Evolutionary conservation across 2,329 filamentous ascomycete species (phyloP), one percentile per base, ranked within the genome.

Genomic region (Neonectria ditissima): DNA sequence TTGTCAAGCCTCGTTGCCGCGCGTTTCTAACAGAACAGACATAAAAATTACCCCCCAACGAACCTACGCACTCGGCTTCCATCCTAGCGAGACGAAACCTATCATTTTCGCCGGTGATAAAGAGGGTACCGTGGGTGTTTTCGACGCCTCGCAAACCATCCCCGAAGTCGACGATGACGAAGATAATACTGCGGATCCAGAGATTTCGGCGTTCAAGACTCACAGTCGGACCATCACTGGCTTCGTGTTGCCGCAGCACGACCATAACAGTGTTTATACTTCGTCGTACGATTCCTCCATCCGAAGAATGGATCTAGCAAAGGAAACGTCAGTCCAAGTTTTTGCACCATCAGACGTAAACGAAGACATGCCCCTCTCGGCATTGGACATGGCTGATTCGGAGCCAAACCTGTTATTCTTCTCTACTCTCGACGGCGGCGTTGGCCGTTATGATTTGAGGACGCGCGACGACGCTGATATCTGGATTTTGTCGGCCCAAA

Each of bases 21-120:
- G 13, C 26, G 14, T 41, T 20, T 50, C 32, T 70, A 20, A 64
- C 28, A 1, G 9, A 2, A 4, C 69, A 93, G 92, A 92, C 56
- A 96, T 97, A 73, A 98, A 97, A 76, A 90, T 97, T 52, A 95
- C 92, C 0, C 94, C 94, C 0, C 93, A 97, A 70, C 83, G 95
- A 56, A 87, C 97, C 14, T 99, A 98, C 74, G 86, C 92, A 0
- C 88, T 98, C 72, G 89, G 91, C 0, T 95, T 99, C 70, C 96
- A 99, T 73, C 96, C 96, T 0, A 94, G 90, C 0, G 84, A 89
- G 62, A 89, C 94, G 3, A 98, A 98, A 73, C 89, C 94, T 0
- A 83, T 99, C 3, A 86, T 98, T 1, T 97, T 99, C 75, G 95
- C 95, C 0, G 95, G 95, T 11, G 96, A 99, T 74, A 99, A 99